Evolutionary conservation across 1,139 yeast genomes (phyloP).

Genomic region (Suhomyces maxii): DNA sequence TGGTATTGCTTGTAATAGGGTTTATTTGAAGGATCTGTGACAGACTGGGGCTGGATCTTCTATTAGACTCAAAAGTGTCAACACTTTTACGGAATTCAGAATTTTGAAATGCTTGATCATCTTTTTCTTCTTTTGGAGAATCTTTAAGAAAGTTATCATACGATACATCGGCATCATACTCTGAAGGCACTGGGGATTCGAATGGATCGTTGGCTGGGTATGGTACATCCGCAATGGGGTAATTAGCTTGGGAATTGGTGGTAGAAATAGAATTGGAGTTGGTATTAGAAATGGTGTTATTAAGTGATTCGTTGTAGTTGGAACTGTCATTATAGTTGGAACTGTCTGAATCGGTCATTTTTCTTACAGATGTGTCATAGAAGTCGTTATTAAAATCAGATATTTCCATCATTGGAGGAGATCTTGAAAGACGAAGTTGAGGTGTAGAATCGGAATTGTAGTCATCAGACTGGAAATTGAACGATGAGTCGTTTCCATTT

Average conservation of each 20-base stretch:
- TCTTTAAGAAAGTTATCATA: slow-evolving; percentile 2
- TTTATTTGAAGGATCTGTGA: slow-evolving; percentile 8
- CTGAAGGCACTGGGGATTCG: slow-evolving; percentile 7
- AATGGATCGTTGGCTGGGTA: slow-evolving; percentile 12
- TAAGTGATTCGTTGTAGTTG: not conserved
- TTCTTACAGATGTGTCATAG: slow-evolving; percentile 11
- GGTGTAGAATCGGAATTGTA: slow-evolving; percentile 7
- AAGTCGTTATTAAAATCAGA: slow-evolving; percentile 13
- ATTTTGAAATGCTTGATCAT: not conserved
- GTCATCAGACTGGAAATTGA: slow-evolving; percentile 5
- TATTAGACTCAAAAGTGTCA: slow-evolving; percentile 8
- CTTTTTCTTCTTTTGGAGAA: not conserved
- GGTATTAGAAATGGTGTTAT: not conserved
- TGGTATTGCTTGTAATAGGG: not conserved
- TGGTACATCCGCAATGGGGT: slow-evolving; percentile 2
- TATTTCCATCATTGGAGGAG: slow-evolving; percentile 12
- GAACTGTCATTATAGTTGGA: not conserved
- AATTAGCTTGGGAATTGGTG: not conserved
- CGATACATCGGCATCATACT: slow-evolving; percentile 3
- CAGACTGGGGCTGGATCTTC: slow-evolving; percentile 11
- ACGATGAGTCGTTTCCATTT: slow-evolving; percentile 5
- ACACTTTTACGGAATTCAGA: slow-evolving; percentile 2
- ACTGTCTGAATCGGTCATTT: not conserved
- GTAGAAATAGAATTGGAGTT: not conserved
- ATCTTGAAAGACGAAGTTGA: slow-evolving; percentile 10